Evolutionary conservation across 805 yeast species (phyloP), one percentile per base, ranked within the genome.

Genomic region (Starmerella bacillaris): DNA sequence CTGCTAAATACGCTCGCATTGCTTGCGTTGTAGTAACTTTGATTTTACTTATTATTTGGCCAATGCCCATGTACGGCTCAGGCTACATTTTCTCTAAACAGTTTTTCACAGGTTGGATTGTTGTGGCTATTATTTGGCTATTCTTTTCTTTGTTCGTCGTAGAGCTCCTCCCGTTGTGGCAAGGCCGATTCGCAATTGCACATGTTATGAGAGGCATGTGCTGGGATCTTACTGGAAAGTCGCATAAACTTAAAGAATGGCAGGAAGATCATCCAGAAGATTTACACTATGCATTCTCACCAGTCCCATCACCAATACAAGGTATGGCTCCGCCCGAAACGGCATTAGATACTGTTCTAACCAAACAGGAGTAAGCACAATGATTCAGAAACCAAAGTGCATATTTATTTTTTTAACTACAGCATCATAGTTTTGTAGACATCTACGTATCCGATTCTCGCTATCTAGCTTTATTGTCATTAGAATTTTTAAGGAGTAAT

Each of bases 41-140:
- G 6, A 63, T 74, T 31, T 58, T 82, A 33, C 57, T 82, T 21
- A 65, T 83, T 24, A 50, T 82, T 21, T 80, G 92, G 89, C 94
- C 94, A 49, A 78, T 82, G 82, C 94, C 94, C 44, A 75, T 83
- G 89, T 82, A 75, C 54, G 94, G 93, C 21, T 51, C 75, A 4
- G 65, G 68, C 3, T 82, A 82, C 51, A 62, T 82, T 27, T 83
- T 82, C 57, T 70, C 79, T 35, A 73, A 69, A 54, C 56, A 54
- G 37, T 79, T 79, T 58, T 83, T 82, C 56, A 78, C 89, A 5
- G 94, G 93, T 30, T 83, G 94, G 94, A 68, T 83, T 33, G 70
- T 65, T 24, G 92, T 82, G 21, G 72, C 75, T 39, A 70, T 83
- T 35, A 70, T 80, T 39, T 82, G 93, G 93, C 58, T 79, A 24